Evolutionary conservation across 1,284 basidiomycete species (phyloP), one percentile per base, ranked within the genome.

Genomic region (Boletus semigastroideus): DNA sequence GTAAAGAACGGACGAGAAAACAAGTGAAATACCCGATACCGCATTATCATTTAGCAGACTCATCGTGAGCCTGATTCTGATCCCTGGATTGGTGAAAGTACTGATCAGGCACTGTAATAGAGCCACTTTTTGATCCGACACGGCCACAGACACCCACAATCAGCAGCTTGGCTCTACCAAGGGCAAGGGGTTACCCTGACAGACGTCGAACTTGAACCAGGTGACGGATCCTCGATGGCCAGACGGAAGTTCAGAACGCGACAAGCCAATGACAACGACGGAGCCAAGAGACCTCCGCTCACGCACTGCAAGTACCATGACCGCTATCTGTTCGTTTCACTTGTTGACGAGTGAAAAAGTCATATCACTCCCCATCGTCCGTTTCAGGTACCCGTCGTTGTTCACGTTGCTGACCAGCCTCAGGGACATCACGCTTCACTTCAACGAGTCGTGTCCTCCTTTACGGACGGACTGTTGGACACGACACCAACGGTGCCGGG

Each of bases 401-500:
- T 53, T 37, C 20, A 25, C 14, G n/a, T 30, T 19, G 16, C 51
- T 57, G 41, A 64, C 28, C 38, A 11, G 37, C 37, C 31, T 27
- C 41, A 85, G 81, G 81, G 84, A 25, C 80, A 79, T 52, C 78
- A 84, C 56, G 52, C 66, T 7, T 58, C 52, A 0, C 70, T 87
- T 12, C 75, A 75, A 31, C 53, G 62, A 9, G 65, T 61, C 5
- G 61, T 86, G 3, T 57, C 70, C 0, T 47, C 68, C 0, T 83
- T 87, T 54, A 79, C 83, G 31, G 57, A 58, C 37, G 72, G 71
- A 4, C 66, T 86, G 19, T 69, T 74, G 3, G 58, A 58, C 6
- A 55, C 53, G 39, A 50, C 57, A 10, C 72, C 74, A 27, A 48
- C 66, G 1, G 73, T 87, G 8, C 67, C 75, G 0, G 87, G 87